Evolutionary conservation across 2,329 filamentous ascomycete genomes (phyloP).

Genomic region (Nigrospora oryzae): DNA sequence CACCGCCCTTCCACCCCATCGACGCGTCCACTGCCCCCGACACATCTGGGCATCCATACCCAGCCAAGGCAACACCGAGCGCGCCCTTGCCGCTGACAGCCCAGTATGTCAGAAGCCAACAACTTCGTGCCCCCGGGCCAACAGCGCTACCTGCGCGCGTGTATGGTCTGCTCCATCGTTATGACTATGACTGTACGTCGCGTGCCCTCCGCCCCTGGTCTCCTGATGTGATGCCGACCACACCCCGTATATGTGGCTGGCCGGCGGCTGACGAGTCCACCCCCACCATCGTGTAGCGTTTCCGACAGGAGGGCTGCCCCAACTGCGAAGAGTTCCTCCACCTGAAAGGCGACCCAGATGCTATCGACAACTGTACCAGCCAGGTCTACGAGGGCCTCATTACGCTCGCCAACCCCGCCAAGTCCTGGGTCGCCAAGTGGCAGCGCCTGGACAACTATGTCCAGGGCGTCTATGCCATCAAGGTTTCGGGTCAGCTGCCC

Average conservation of each 20-base stretch:
- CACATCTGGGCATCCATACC: too few species aligned
- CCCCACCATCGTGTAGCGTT: constrained; percentile 48
- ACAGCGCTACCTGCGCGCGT: constrained; percentile 83
- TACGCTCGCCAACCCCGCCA: constrained; percentile 70
- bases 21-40: too few species aligned
- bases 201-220: constrained; percentile 4
- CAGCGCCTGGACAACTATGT: constrained; percentile 86
- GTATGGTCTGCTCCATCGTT: constrained; percentile 97
- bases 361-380: constrained; percentile 87
- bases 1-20: too few species aligned
- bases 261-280: not conserved
- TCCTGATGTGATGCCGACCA: not conserved
- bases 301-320: constrained; percentile 80
- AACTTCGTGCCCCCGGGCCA: constrained; percentile 68
- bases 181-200: constrained; percentile 63
- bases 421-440: constrained; percentile 95
- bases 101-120: constrained; percentile 22
- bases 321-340: constrained; percentile 94
- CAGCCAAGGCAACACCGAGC: too few species aligned
- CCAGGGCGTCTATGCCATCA: constrained; percentile 84
- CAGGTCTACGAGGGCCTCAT: constrained; percentile 94
- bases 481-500: constrained; percentile 76
- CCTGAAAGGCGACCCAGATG: constrained; percentile 68
- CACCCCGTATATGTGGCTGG: not conserved
- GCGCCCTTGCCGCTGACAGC: too few species aligned